Evolutionary conservation across 495 filamentous ascomycete genomes (phyloP).

Genomic region (Hypoxylon fragiforme): DNA sequence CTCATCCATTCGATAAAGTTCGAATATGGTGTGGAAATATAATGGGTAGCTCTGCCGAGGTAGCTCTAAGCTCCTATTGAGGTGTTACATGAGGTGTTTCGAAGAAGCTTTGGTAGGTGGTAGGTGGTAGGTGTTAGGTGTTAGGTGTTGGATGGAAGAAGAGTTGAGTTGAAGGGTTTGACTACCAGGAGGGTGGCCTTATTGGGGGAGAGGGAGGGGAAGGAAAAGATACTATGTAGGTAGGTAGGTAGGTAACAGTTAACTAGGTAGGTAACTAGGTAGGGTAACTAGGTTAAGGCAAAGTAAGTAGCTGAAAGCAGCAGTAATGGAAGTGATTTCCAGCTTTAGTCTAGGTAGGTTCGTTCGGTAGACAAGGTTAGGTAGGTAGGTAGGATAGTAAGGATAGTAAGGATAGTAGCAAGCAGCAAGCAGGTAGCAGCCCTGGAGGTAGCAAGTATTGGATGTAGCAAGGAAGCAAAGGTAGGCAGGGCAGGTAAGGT

Average conservation of each 20-base stretch:
- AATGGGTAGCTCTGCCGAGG: conserved; percentile 27
- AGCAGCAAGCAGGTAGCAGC: background rate
- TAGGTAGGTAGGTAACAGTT: background rate
- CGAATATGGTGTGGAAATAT: conserved; percentile 11
- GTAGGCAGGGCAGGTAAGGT: conserved; percentile 3
- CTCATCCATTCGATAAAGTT: conserved; percentile 25
- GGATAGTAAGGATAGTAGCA: background rate
- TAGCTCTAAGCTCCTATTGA: conserved; percentile 35
- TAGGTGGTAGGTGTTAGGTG: conserved; percentile 28
- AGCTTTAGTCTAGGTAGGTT: conserved; percentile 15
- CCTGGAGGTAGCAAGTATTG: too few species aligned
- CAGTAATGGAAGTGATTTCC: conserved; percentile 28
- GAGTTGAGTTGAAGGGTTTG: conserved; percentile 6
- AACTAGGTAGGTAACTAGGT: background rate
- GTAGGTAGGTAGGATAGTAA: conserved; percentile 1
- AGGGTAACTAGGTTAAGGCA: background rate
- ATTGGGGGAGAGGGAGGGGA: conserved; percentile 39
- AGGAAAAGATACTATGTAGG: conserved; percentile 16
- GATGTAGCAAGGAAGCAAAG: conserved; percentile 11
- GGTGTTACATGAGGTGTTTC: conserved; percentile 56
- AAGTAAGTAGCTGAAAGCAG: conserved; percentile 26
- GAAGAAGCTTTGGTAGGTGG: conserved; percentile 38
- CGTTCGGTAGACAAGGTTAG: conserved; percentile 13
- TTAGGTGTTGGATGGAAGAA: conserved; percentile 27
- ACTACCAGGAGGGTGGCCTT: conserved; percentile 39